phyloP scores from a whole-genome alignment of 768 basidiomycete species.

The Pholiota microspora region DNA sequence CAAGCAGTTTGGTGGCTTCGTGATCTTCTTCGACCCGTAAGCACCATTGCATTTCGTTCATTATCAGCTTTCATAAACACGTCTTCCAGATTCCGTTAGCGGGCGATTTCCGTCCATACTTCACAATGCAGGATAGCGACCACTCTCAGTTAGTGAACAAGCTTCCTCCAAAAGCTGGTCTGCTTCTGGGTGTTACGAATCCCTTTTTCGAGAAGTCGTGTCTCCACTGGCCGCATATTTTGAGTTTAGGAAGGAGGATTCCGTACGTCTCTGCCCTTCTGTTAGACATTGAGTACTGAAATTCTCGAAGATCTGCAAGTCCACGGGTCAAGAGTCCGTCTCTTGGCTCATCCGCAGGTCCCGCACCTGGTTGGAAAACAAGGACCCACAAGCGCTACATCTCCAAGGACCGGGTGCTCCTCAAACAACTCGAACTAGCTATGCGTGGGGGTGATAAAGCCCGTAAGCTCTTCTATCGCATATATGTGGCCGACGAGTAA shows the following conservation, averaged over 20 bases:
- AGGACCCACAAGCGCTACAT: conserved; percentile 81
- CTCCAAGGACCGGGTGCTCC: conserved; percentile 74
- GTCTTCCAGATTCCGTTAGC: conserved; percentile 69
- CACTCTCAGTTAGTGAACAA: conserved; percentile 73
- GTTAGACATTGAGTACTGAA: neutral
- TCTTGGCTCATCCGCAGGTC: conserved; percentile 41
- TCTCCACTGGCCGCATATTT: conserved; percentile 81
- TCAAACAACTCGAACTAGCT: conserved; percentile 72
- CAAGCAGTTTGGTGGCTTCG: conserved; percentile 92
- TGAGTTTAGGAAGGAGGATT: conserved; percentile 60
- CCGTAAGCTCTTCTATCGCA: conserved; percentile 53
- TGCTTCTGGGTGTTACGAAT: conserved; percentile 84
- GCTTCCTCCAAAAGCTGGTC: conserved; percentile 73
- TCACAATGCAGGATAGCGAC: conserved; percentile 95
- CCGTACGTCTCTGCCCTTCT: conserved; percentile 33
- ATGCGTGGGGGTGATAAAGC: conserved; percentile 44
- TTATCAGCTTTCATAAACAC: neutral
- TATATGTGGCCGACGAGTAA: too few species aligned
- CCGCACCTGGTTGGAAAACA: conserved; percentile 72
- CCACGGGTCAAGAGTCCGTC: conserved; percentile 23
- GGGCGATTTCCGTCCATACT: conserved; percentile 88
- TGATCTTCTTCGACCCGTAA: conserved; percentile 81
- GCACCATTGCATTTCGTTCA: conserved; percentile 10
- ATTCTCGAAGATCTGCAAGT: conserved; percentile 7
- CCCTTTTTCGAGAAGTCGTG: conserved; percentile 82